Conservation (phyloP, 768 basidiomycete genomes). For the Boletus vermiculosoides region DNA sequence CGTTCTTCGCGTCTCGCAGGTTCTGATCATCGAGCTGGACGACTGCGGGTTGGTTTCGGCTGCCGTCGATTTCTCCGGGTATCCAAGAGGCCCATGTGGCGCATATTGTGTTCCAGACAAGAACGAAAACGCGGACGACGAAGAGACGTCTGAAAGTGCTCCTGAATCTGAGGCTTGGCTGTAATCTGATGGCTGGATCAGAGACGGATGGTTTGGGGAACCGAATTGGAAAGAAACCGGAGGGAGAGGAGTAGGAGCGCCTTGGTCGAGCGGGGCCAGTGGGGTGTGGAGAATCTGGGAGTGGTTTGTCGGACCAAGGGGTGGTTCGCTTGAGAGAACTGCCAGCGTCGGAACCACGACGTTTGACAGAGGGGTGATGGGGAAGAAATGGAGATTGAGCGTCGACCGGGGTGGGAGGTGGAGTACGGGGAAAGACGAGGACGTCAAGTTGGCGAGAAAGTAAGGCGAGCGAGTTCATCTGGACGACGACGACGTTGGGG, state of each 20-base stretch:
- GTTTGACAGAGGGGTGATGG: slow-evolving; percentile 22
- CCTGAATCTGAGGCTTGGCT: slow-evolving; percentile 37
- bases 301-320: slow-evolving; percentile 58
- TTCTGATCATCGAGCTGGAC: slow-evolving; percentile 9
- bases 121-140: slow-evolving; percentile 66
- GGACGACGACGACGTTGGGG: neutral
- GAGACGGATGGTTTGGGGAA: slow-evolving; percentile 30
- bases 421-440: slow-evolving; percentile 57
- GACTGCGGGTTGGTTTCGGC: slow-evolving; percentile 7
- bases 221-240: slow-evolving; percentile 44
- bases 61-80: slow-evolving; percentile 25
- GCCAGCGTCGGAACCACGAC: slow-evolving; percentile 29
- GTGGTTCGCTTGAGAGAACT: slow-evolving; percentile 45
- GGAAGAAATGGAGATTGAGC: slow-evolving; percentile 35
- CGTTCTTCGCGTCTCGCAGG: slow-evolving; percentile 5
- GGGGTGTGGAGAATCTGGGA: slow-evolving; percentile 32
- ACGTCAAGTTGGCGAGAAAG: slow-evolving; percentile 83
- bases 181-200: slow-evolving; percentile 37
- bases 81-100: slow-evolving; percentile 54
- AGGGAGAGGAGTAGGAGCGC: slow-evolving; percentile 66
- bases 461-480: slow-evolving; percentile 81
- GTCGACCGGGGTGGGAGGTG: slow-evolving; percentile 53
- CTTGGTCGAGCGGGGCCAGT: slow-evolving; percentile 38
- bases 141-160: slow-evolving; percentile 57
- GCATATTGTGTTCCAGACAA: slow-evolving; percentile 69